Evolutionary conservation across 2,329 filamentous ascomycete genomes (phyloP).

Genomic region (Colletotrichum viniferum): DNA sequence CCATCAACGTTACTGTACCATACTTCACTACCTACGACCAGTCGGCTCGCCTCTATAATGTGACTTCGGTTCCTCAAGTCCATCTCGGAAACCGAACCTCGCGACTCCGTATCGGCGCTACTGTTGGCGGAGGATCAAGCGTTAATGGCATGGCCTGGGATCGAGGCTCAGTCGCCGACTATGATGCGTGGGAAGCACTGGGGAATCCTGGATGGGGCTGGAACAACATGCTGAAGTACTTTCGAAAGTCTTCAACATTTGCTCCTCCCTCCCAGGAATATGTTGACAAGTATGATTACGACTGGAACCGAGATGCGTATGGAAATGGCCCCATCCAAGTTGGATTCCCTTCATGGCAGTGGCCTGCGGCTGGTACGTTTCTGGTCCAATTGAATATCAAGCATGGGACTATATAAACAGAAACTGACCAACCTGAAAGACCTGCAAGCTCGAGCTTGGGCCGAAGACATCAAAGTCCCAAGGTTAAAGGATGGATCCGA

Average conservation of each 20-base stretch:
- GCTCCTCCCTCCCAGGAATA: constrained; percentile 18
- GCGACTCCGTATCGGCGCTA: constrained; percentile 27
- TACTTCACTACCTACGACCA: constrained; percentile 22
- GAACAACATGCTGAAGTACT: constrained; percentile 33
- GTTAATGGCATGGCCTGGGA: constrained; percentile 36
- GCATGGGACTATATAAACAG: neutral
- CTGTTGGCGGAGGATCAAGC: constrained; percentile 32
- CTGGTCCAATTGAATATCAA: rapidly evolving
- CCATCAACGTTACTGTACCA: constrained; percentile 26
- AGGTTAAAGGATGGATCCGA: constrained; percentile 25
- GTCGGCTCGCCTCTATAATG: constrained; percentile 4
- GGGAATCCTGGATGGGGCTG: constrained; percentile 43
- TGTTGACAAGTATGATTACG: constrained; percentile 1
- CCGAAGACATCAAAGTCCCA: constrained; percentile 17
- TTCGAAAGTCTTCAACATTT: constrained; percentile 29
- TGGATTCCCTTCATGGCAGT: constrained; percentile 29
- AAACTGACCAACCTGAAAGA: neutral
- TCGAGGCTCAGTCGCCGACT: constrained; percentile 29
- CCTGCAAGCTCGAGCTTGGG: constrained; percentile 20
- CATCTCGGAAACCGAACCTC: constrained; percentile 25
- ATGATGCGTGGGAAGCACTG: constrained; percentile 39
- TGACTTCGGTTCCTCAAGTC: constrained; percentile 29
- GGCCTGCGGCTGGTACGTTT: constrained; percentile 23
- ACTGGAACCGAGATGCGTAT: neutral
- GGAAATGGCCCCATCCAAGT: constrained; percentile 25